phyloP scores from a whole-genome alignment of 169 alveolate species.

The Eimeria brunetti region DNA sequence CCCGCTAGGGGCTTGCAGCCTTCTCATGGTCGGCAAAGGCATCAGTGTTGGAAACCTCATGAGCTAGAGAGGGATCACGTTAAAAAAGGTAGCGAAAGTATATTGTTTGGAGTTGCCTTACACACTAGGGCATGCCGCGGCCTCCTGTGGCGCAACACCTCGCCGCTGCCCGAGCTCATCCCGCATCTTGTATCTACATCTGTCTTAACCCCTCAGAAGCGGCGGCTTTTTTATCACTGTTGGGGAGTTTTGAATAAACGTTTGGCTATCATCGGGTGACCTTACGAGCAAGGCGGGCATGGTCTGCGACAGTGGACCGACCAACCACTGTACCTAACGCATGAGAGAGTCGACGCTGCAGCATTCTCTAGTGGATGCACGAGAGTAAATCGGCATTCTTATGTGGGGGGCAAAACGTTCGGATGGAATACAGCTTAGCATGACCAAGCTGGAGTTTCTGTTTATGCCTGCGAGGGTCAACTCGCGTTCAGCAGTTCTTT shows the following conservation, averaged over 20 bases:
- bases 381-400: neutral
- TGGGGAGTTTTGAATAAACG: neutral
- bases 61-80: neutral
- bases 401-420: neutral
- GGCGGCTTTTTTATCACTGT: neutral
- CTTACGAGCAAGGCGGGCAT: neutral
- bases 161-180: neutral
- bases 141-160: neutral
- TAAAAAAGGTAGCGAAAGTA: neutral
- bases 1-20: slow-evolving; percentile 70
- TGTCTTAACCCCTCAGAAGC: neutral
- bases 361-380: neutral
- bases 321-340: neutral
- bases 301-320: slow-evolving; percentile 7
- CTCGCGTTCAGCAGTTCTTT: neutral
- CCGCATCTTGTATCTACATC: neutral
- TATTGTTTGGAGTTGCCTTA: neutral
- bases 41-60: neutral
- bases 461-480: neutral
- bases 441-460: neutral
- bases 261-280: neutral
- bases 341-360: neutral
- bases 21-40: neutral
- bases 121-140: slow-evolving; percentile 3
- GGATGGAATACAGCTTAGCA: neutral